Conservation (phyloP, 192 early-diverging fungal genomes). For the Dimargaris cristalligena region DNA sequence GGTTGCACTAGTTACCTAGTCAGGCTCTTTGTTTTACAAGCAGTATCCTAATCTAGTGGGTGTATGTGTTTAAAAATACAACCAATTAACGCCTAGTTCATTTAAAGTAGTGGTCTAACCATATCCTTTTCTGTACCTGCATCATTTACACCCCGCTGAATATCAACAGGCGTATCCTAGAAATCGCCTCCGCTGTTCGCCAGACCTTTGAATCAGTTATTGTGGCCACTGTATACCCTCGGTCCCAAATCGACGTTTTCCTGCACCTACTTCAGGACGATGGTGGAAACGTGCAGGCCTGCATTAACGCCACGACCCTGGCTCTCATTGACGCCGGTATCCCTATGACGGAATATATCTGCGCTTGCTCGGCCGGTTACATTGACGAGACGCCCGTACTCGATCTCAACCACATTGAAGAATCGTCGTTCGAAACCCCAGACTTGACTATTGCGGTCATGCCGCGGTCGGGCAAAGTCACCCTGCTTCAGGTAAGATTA, state of each 20-base stretch:
- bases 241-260: constrained; percentile 86
- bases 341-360: constrained; percentile 68
- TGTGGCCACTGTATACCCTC: constrained; percentile 48
- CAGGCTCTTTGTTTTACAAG: neutral
- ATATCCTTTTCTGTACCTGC: neutral
- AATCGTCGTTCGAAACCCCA: constrained; percentile 62
- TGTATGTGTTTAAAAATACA: neutral
- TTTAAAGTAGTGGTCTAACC: too few relatives aligned
- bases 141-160: too few relatives aligned
- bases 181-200: constrained; percentile 66
- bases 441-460: constrained; percentile 74
- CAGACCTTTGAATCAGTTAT: constrained; percentile 88
- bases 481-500: constrained; percentile 48
- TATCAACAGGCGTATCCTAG: constrained; percentile 69
- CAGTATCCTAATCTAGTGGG: neutral
- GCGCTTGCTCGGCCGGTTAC: constrained; percentile 75
- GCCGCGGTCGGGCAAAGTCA: constrained; percentile 68
- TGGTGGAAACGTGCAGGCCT: constrained; percentile 64
- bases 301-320: constrained; percentile 70
- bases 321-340: constrained; percentile 70
- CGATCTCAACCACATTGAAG: constrained; percentile 82
- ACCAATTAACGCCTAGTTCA: neutral
- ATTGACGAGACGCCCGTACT: constrained; percentile 49
- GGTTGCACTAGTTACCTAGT: neutral
- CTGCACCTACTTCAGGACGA: constrained; percentile 88